A percentile compares a stretch with the other conserved stretches of the same genome.
phyloP scores from a whole-genome alignment of 2,329 filamentous ascomycete species.

The Xylariaceae sp. region DNA sequence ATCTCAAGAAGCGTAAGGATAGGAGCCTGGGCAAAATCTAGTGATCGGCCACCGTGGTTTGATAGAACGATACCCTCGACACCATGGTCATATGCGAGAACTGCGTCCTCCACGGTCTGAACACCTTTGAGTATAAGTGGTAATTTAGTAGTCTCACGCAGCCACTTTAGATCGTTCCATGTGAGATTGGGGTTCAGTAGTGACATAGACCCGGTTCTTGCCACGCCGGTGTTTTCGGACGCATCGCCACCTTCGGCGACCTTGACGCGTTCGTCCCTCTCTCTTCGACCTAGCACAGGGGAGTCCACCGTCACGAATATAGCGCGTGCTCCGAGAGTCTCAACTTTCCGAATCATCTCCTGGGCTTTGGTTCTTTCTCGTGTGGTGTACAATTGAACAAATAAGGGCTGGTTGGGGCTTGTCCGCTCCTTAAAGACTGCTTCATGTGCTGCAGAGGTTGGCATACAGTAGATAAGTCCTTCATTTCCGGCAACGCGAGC shows the following conservation, averaged over 20 bases:
- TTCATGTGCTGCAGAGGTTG: slow-evolving; percentile 26
- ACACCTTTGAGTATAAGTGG: slow-evolving; percentile 15
- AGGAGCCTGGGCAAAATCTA: slow-evolving; percentile 49
- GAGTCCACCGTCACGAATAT: slow-evolving; percentile 55
- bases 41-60: slow-evolving; percentile 43
- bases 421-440: slow-evolving; percentile 10
- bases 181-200: slow-evolving; percentile 10
- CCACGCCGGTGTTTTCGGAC: slow-evolving; percentile 5
- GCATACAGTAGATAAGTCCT: slow-evolving; percentile 48
- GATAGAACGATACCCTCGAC: slow-evolving; percentile 11
- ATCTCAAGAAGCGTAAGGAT: slow-evolving; percentile 53
- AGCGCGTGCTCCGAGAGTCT: slow-evolving; percentile 48
- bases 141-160: slow-evolving; percentile 3
- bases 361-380: slow-evolving; percentile 47
- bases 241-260: background rate
- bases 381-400: slow-evolving; percentile 57
- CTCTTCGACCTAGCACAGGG: slow-evolving; percentile 46
- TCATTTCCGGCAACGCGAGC: slow-evolving; percentile 45
- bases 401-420: slow-evolving; percentile 37
- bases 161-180: slow-evolving; percentile 13
- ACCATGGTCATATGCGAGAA: slow-evolving; percentile 5
- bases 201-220: slow-evolving; percentile 2
- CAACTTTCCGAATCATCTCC: slow-evolving; percentile 40
- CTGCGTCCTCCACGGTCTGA: slow-evolving; percentile 10
- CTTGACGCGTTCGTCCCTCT: slow-evolving; percentile 11